Conservation (phyloP, 768 basidiomycete species). For the Leucocoprinus sp. region DNA sequence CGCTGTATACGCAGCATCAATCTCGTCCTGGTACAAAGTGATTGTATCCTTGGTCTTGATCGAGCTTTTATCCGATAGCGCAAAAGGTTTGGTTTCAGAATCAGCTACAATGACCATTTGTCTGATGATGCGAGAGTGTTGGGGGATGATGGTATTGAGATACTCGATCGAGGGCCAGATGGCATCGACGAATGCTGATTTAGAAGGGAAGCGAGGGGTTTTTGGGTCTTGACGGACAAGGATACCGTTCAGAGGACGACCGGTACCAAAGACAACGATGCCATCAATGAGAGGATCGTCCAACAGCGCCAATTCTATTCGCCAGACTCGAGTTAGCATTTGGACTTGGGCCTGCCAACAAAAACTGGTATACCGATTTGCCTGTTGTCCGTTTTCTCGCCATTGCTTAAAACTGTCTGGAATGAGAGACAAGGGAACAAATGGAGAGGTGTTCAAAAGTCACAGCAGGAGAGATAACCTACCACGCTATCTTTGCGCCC, state of each 20-base stretch:
- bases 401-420: constrained; percentile 23
- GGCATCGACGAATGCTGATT: constrained; percentile 12
- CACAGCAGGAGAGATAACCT: constrained; percentile 5
- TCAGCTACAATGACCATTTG: constrained; percentile 18
- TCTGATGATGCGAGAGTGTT: constrained; percentile 20
- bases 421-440: too few species aligned
- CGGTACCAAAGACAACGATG: constrained; percentile 19
- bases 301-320: constrained; percentile 16
- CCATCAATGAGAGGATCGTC: constrained; percentile 14
- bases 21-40: constrained; percentile 19
- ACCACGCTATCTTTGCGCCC: constrained; percentile 18
- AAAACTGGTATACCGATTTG: constrained; percentile 18
- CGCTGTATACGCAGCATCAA: constrained; percentile 18
- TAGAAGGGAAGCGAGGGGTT: not conserved
- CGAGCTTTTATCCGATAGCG: constrained; percentile 19
- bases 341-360: not conserved
- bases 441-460: not conserved
- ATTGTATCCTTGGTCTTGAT: constrained; percentile 16
- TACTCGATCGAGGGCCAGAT: constrained; percentile 19
- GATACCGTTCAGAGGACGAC: constrained; percentile 18
- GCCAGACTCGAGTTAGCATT: not conserved
- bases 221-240: constrained; percentile 13
- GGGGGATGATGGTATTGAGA: constrained; percentile 18
- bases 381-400: constrained; percentile 22
- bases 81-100: constrained; percentile 15